phyloP scores from a whole-genome alignment of 1,139 yeast genomes.

The Torulaspora pretoriensis region DNA sequence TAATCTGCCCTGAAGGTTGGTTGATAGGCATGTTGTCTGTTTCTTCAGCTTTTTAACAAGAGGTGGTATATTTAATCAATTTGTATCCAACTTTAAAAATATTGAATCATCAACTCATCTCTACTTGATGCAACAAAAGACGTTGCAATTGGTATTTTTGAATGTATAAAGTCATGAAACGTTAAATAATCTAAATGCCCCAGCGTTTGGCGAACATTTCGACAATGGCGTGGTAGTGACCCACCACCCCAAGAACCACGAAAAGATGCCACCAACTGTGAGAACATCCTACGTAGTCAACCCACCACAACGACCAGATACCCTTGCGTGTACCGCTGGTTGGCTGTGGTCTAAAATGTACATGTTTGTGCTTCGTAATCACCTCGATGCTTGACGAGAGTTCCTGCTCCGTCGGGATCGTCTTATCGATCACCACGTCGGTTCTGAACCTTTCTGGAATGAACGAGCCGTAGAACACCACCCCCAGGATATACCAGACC shows the following conservation, averaged over 20 bases:
- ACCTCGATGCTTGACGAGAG: slow-evolving; percentile 31
- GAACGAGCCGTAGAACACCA: slow-evolving; percentile 79
- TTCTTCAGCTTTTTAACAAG: neutral
- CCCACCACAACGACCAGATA: slow-evolving; percentile 75
- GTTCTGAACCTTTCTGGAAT: slow-evolving; percentile 87
- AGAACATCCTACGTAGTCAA: slow-evolving; percentile 66
- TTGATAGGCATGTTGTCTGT: slow-evolving; percentile 43
- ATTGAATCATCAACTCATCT: neutral
- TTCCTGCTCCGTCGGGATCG: slow-evolving; percentile 36
- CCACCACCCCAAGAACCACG: slow-evolving; percentile 81
- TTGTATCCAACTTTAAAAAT: neutral
- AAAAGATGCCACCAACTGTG: slow-evolving; percentile 94
- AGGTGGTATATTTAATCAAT: neutral
- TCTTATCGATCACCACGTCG: slow-evolving; percentile 43
- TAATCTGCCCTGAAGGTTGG: slow-evolving; percentile 86
- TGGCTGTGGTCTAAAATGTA: slow-evolving; percentile 56
- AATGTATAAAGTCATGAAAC: slow-evolving; percentile 5
- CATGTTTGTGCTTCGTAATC: slow-evolving; percentile 34
- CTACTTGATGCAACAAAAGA: neutral
- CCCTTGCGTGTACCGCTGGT: slow-evolving; percentile 8
- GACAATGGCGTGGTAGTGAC: slow-evolving; percentile 75
- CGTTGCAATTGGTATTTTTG: neutral
- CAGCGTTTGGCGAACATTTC: slow-evolving; percentile 53
- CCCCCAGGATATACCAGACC: slow-evolving; percentile 75
- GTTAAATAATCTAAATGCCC: slow-evolving; percentile 14